Base-by-base conservation (phyloP, 2,329 filamentous ascomycete species). In the Amauroascus verrucosus region DNA sequence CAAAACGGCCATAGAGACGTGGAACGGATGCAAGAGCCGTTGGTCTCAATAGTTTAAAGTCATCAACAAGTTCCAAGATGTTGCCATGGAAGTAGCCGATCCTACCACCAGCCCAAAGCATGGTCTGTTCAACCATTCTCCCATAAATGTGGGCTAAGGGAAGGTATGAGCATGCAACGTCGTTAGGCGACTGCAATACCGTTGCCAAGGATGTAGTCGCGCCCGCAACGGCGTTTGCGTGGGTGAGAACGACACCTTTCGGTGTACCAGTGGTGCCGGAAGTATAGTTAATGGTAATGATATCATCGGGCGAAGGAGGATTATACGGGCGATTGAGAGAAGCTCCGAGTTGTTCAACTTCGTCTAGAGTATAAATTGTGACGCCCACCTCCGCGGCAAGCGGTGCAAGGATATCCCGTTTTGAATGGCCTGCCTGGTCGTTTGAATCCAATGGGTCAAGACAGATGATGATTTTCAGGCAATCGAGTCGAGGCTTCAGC, bases 71-170 rank as follows among this genome's bases (percentile, higher is more conserved):
- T 58, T 86, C 86, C 11, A 86, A 66, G 57, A 96, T 84, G 65
- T 96, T 88, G 52, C 93, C 93, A 62, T 93, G 88, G 79, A 96
- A 98, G 70, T 91, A 98, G 11, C 91, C 93, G 61, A 96, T 83
- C 7, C 81, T 74, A 32, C 80, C 81, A 52, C 88, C 90, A 50
- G 80, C 77, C 63, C 85, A 81, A 14, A 96, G 75, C 13, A 81
- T 79, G 2, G 77, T 75, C 67, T 94, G 86, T 67, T 98, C 93
- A 38, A 83, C 76, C 60, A 96, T 77, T 53, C 93, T 85, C 59
- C 90, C 86, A 68, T 88, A 96, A 63, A 98, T 97, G 67, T 98
- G 93, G 8, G 93, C 93, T 37, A 96, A 74, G 0, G 93, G 93
- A 49, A 98, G 79, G 70, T 97, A 98, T 0, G 91, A 97, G 54